A percentile compares a stretch with the other conserved stretches of the same genome.
These are phyloP conservation scores for Prunella vulgaris DNA, from an alignment of 257 asterid species.

Conservation along the genomic window DNA sequence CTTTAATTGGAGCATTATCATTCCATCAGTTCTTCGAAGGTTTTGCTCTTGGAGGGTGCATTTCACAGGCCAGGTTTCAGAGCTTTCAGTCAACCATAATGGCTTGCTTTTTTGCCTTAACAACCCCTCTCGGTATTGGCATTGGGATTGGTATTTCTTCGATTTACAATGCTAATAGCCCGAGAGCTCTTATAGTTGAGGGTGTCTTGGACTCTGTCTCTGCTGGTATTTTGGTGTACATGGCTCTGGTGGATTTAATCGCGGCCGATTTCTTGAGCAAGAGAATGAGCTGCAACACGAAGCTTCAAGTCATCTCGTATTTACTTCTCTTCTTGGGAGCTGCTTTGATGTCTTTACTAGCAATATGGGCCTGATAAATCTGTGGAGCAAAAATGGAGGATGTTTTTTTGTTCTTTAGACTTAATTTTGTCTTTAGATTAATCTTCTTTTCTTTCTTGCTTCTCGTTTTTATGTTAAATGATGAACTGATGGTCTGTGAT, in stretches of 20 bases:
- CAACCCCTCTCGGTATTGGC: constrained; percentile 80
- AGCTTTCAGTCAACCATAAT: constrained; percentile 55
- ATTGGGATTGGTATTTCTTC: constrained; percentile 63
- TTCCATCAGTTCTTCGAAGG: constrained; percentile 96
- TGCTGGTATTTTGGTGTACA: constrained; percentile 87
- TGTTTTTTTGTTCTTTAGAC: not conserved
- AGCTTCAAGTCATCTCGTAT: constrained; percentile 74
- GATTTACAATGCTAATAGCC: constrained; percentile 63
- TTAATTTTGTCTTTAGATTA: not conserved
- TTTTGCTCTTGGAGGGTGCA: constrained; percentile 94
- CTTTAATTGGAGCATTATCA: constrained; percentile 76
- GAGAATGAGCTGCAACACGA: constrained; percentile 83
- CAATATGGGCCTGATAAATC: constrained; percentile 58
- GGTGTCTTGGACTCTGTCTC: constrained; percentile 77
- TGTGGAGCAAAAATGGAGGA: not conserved
- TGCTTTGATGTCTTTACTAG: constrained; percentile 71
- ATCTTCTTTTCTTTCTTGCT: not conserved
- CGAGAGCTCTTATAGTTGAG: constrained; percentile 66
- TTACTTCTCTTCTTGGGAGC: constrained; percentile 83
- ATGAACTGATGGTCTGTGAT: constrained; percentile 1
- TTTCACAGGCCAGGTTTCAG: constrained; percentile 68
- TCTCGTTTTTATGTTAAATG: not conserved
- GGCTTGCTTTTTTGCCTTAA: constrained; percentile 86
- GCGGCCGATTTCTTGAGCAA: constrained; percentile 97
- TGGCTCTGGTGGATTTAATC: constrained; percentile 88